phyloP scores from a whole-genome alignment of 78 protist genomes.

The Pigoraptor vietnamica region DNA sequence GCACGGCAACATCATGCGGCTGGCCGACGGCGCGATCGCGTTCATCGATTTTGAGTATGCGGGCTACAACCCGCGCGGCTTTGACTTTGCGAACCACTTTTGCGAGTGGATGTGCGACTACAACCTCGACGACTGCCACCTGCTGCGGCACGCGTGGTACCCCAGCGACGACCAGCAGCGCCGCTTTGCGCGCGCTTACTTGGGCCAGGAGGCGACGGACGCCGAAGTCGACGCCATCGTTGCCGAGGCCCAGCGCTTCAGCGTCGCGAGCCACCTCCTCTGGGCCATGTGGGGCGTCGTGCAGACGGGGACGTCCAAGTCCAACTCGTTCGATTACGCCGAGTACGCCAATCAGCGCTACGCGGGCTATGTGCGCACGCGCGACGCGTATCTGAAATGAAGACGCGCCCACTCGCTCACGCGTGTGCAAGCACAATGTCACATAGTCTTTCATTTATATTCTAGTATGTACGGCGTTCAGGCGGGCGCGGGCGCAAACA shows the following conservation, averaged over 20 bases:
- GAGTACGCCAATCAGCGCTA: background rate
- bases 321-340: background rate
- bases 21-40: background rate
- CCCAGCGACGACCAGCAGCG: background rate
- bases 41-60: conserved; percentile 23
- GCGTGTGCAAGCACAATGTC: too few relatives aligned
- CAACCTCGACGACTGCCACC: background rate
- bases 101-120: conserved; percentile 11
- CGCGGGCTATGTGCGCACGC: background rate
- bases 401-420: background rate
- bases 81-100: conserved; percentile 27
- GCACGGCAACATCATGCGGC: background rate
- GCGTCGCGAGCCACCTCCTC: background rate
- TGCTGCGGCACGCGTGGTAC: background rate
- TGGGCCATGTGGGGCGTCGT: background rate
- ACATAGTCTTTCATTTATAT: too few relatives aligned
- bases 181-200: background rate
- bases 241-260: background rate
- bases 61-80: conserved; percentile 17
- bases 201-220: background rate
- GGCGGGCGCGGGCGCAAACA: too few relatives aligned
- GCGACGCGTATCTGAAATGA: background rate
- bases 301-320: background rate
- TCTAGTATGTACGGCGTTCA: too few relatives aligned
- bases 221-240: background rate